Evolutionary conservation across 2,329 filamentous ascomycete genomes (phyloP), one percentile per base, ranked within the genome.

Genomic region (Aureobasidium sp.): DNA sequence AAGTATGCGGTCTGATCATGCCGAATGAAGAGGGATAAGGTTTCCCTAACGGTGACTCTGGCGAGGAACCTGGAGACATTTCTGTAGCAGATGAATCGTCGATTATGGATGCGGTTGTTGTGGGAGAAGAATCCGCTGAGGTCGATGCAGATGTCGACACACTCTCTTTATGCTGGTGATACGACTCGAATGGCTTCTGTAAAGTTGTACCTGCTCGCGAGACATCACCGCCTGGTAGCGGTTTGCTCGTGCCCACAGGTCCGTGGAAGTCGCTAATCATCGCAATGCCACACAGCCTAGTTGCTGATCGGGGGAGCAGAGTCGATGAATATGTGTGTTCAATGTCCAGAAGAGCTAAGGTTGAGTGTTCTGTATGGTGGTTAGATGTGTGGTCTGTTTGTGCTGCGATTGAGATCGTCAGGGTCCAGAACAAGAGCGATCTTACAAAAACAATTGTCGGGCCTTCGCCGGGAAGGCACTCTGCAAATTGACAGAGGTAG

Each of bases 41-140:
- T 61, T 91, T 79, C 62, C 89, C 88, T 60, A 88, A 79, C 1
- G 91, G 90, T 3, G 94, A 97, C 74, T 97, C 92, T 9, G 93
- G 93, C 1, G 93, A 97, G 25, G 92, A 91, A 58, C 88, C 93
- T 3, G 94, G 91, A 5, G 93, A 97, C 8, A 90, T 88, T 69
- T 97, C 93, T 34, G 92, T 92, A 53, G 94, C 81, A 32, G 91
- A 90, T 8, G 91, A 93, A 5, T 92, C 95, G 76, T 96, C 93
- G 65, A 93, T 90, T 25, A 91, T 96, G 6, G 91, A 96, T 54
- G 94, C 84, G 2, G 93, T 96, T 3, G 92, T 97, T 8, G 93
- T 97, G 1, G 94, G 94, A 10, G 93, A 97, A 27, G 93, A 96
- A 70, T 96, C 92, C 45, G 90, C 90, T 1, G 94, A 97, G 66